Base-by-base conservation (phyloP, 1,284 basidiomycete genomes). In the Cystobasidium slooffiae region DNA sequence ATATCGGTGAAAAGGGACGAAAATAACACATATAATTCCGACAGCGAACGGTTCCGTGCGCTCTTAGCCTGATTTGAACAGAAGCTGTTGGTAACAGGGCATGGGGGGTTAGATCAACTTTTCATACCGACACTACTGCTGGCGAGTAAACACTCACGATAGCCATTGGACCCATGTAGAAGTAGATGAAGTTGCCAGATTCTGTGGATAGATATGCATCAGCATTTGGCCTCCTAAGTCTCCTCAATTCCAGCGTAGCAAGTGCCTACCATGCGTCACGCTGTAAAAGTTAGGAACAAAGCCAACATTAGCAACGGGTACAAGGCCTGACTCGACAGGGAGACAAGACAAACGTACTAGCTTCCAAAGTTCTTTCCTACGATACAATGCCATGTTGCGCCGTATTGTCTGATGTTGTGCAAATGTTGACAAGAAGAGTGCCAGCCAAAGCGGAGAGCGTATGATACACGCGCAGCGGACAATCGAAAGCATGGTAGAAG, bases 321-420 rank as follows among this genome's bases (percentile, higher is more conserved):
- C 22, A 24, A 22, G 6, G 41, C 59, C 24, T 20, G 59, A 10
- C 18, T n/a, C 6, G 41, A 2, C 6, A 6, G 14, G 3, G 16
- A 61, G 9, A 24, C 8, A 41, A 3, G 9, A 31, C n/a, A 3
- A 3, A 66, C 70, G n/a, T 46, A 73, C 70, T 58, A 75, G 37
- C 37, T 44, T 22, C 59, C 59, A 43, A 65, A 73, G 62, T 68
- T 68, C 65, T 74, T 73, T n/a, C 75, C 75, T 7, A 76, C 75
- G 59, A 76, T 66, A 43, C 55, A 61, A 47, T 75, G 74, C 74
- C 74, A 75, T 41, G 75, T 75, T 16, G 72, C 55, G 14, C 66
- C 70, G 65, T 76, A 74, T 66, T 73, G 70, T 66, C 70, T 74
- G 22, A 63, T 53, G 31, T 41, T 55, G 37, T 47, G 20, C 62